phyloP scores from a whole-genome alignment of 306 rosid genomes.

The Vigna unguiculata region DNA sequence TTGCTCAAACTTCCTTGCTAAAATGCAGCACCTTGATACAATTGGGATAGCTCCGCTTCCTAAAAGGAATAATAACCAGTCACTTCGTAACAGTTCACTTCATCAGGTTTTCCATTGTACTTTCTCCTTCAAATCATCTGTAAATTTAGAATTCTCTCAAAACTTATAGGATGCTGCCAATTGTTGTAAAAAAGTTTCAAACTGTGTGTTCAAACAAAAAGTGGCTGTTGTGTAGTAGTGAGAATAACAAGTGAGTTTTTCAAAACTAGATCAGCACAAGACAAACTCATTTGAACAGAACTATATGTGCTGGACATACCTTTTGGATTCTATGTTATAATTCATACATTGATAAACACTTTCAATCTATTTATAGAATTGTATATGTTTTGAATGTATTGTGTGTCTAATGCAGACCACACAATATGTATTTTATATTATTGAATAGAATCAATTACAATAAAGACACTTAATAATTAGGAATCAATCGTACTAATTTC shows the following conservation, averaged over 20 bases:
- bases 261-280: conserved; percentile 3
- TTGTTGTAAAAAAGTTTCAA: not conserved
- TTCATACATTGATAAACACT: not conserved
- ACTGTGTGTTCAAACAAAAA: not conserved
- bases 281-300: not conserved
- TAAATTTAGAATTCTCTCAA: not conserved
- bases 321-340: not conserved
- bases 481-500: too few relatives aligned
- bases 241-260: not conserved
- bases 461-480: too few relatives aligned
- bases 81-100: conserved; percentile 92
- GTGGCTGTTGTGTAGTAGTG: not conserved
- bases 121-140: conserved; percentile 2
- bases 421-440: too few relatives aligned
- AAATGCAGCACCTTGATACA: conserved; percentile 80
- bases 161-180: conserved; percentile 3
- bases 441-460: too few relatives aligned
- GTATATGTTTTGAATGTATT: too few relatives aligned
- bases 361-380: not conserved
- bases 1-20: conserved; percentile 13
- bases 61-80: conserved; percentile 82
- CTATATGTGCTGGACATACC: too few relatives aligned
- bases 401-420: too few relatives aligned
- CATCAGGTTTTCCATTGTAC: conserved; percentile 71
- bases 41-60: conserved; percentile 92